Evolutionary conservation across 1,284 basidiomycete species (phyloP).

Genomic region (Vanrija sp.): DNA sequence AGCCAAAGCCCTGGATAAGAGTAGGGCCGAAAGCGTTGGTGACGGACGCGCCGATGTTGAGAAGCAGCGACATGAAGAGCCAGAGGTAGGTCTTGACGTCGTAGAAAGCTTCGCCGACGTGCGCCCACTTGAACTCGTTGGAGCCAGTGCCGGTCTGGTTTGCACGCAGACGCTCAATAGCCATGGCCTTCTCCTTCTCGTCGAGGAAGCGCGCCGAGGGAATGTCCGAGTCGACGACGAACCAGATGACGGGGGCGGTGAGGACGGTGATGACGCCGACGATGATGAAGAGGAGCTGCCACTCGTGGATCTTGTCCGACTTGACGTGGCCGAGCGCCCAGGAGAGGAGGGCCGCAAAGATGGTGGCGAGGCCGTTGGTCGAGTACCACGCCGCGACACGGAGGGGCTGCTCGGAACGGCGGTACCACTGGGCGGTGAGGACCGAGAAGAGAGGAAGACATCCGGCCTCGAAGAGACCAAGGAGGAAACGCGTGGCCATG

Average conservation of each 20-base stretch:
- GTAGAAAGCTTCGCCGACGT: slow-evolving; percentile 44
- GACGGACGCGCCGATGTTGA: slow-evolving; percentile 42
- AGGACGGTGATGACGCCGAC: slow-evolving; percentile 43
- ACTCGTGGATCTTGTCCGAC: slow-evolving; percentile 30
- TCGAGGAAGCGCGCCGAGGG: slow-evolving; percentile 45
- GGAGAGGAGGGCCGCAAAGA: slow-evolving; percentile 39
- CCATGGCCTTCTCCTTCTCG: slow-evolving; percentile 45
- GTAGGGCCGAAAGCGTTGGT: slow-evolving; percentile 35
- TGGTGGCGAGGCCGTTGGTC: slow-evolving; percentile 46
- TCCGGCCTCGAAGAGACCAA: slow-evolving; percentile 49
- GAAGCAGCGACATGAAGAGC: slow-evolving; percentile 38
- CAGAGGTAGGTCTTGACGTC: slow-evolving; percentile 47
- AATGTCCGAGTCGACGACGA: slow-evolving; percentile 40
- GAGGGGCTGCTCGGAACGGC: slow-evolving; percentile 43
- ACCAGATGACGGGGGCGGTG: slow-evolving; percentile 41
- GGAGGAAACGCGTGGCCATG: slow-evolving; percentile 42
- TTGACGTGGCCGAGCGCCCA: slow-evolving; percentile 43
- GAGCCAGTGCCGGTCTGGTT: slow-evolving; percentile 48
- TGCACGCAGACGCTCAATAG: slow-evolving; percentile 48
- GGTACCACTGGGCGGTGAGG: slow-evolving; percentile 47
- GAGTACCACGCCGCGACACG: slow-evolving; percentile 46
- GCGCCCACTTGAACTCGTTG: slow-evolving; percentile 45
- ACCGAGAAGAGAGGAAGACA: slow-evolving; percentile 48
- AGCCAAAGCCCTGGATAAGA: slow-evolving; percentile 28
- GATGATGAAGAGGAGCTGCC: slow-evolving; percentile 49